Evolutionary conservation across 2,329 filamentous ascomycete genomes (phyloP).

Genomic region (Xylaria sp.): DNA sequence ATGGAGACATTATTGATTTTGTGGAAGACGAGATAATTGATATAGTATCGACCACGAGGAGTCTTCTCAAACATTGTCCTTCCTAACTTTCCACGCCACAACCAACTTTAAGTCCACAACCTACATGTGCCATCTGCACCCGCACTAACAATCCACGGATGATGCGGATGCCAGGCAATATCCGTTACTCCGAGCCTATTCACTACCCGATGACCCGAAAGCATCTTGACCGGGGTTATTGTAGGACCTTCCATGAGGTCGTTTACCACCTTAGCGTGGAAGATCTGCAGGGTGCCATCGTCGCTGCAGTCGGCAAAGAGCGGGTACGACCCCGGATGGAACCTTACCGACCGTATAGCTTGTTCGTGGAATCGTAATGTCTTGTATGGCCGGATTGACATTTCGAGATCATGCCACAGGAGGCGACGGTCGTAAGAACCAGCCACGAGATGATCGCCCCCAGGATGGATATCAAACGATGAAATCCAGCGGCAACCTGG

Average conservation of each 20-base stretch:
- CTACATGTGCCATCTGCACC: conserved; percentile 94
- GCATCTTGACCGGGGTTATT: conserved; percentile 94
- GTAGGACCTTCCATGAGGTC: conserved; percentile 97
- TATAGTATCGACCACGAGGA: not conserved
- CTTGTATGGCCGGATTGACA: conserved; percentile 92
- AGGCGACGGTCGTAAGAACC: conserved; percentile 94
- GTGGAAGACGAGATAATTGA: no score
- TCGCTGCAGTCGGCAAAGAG: conserved; percentile 96
- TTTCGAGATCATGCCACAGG: conserved; percentile 96
- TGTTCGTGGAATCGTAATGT: conserved; percentile 94
- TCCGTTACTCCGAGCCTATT: conserved; percentile 91
- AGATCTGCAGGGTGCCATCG: conserved; percentile 93
- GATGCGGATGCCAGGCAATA: conserved; percentile 92
- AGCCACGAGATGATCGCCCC: conserved; percentile 93
- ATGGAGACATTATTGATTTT: no score
- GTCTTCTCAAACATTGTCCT: not conserved
- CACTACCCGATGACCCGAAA: conserved; percentile 88
- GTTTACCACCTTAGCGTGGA: conserved; percentile 94
- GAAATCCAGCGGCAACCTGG: conserved; percentile 95
- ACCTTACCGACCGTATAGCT: conserved; percentile 89
- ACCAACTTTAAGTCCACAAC: conserved; percentile 75
- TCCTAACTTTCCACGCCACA: conserved; percentile 26
- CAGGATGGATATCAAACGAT: conserved; percentile 90
- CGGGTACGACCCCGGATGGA: conserved; percentile 77
- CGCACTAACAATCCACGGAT: conserved; percentile 94